Percentiles rank a stretch among this genome's conserved stretches.
These are phyloP conservation scores for Trametes cubensis DNA, from an alignment of 768 basidiomycete genomes.

Conservation along the genomic window DNA sequence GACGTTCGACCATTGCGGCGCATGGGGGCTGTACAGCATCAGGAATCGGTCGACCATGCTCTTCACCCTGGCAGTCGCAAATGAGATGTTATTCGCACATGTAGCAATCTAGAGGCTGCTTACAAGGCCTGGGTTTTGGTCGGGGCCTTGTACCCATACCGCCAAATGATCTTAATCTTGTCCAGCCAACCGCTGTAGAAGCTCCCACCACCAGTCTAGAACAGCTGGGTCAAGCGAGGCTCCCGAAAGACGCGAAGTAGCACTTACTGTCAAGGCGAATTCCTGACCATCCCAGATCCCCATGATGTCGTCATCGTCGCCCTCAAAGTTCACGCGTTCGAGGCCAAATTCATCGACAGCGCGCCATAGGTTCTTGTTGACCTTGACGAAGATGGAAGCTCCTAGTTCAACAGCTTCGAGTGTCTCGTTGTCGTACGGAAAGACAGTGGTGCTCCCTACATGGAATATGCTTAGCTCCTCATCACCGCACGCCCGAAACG, in stretches of 20 bases:
- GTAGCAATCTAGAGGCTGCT: conserved; percentile 21
- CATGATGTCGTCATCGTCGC: conserved; percentile 50
- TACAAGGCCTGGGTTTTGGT: conserved; percentile 58
- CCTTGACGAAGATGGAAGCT: conserved; percentile 82
- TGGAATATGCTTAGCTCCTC: neutral
- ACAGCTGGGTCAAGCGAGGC: conserved; percentile 21
- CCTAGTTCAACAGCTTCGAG: conserved; percentile 78
- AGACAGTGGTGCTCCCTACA: conserved; percentile 75
- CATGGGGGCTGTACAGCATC: conserved; percentile 53
- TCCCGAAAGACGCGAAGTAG: neutral
- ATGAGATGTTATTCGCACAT: neutral
- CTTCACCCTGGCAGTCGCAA: conserved; percentile 48
- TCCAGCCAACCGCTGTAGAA: conserved; percentile 61
- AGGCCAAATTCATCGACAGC: conserved; percentile 83
- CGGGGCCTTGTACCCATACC: conserved; percentile 72
- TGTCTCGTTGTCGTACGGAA: conserved; percentile 64
- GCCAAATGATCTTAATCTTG: conserved; percentile 71
- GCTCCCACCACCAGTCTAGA: conserved; percentile 38
- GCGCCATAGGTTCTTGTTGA: conserved; percentile 71
- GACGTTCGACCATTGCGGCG: conserved; percentile 67
- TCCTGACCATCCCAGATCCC: conserved; percentile 86
- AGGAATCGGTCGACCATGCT: conserved; percentile 55
- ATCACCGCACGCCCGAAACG: too few relatives aligned
- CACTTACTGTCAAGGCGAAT: conserved; percentile 65
- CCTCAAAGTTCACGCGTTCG: conserved; percentile 49